Percentiles rank a stretch among this genome's conserved stretches.
Conservation (phyloP, 164 flowering plant species). For the Taxillus chinensis region DNA sequence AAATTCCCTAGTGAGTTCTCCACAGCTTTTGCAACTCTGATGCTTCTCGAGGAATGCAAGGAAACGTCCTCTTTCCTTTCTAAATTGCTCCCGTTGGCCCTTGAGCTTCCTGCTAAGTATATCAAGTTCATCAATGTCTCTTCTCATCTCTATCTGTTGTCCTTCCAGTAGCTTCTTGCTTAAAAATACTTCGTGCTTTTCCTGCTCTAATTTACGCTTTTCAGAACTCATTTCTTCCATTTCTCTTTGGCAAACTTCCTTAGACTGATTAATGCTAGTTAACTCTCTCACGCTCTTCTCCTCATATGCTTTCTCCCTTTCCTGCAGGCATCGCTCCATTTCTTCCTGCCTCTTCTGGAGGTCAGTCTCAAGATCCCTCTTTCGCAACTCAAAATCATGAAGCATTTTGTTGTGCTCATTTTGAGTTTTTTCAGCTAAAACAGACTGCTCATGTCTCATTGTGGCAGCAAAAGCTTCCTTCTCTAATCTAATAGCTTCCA, state of each 20-base stretch:
- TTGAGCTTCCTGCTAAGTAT: constrained; percentile 54
- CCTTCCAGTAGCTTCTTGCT: constrained; percentile 44
- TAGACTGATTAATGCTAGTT: constrained; percentile 28
- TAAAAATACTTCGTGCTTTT: constrained; percentile 29
- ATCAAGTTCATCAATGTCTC: constrained; percentile 58
- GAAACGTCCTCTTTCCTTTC: constrained; percentile 37
- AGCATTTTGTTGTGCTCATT: constrained; percentile 37
- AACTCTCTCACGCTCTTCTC: constrained; percentile 38
- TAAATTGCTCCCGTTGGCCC: constrained; percentile 42
- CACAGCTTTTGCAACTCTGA: constrained; percentile 53
- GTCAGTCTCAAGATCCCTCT: constrained; percentile 40
- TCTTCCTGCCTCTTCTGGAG: constrained; percentile 39
- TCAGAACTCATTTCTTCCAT: constrained; percentile 49
- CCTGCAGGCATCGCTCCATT: constrained; percentile 34
- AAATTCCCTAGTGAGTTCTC: constrained; percentile 37
- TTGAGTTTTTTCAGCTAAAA: constrained; percentile 37
- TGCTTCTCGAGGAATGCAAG: constrained; percentile 45
- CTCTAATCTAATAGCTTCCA: constrained; percentile 46
- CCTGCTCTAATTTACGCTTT: constrained; percentile 36
- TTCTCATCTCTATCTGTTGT: constrained; percentile 50
- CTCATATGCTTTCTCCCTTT: constrained; percentile 41
- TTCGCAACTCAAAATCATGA: constrained; percentile 48
- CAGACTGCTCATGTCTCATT: constrained; percentile 47
- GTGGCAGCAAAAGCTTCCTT: constrained; percentile 53
- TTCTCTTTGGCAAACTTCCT: constrained; percentile 40